Conservation (phyloP, 768 basidiomycete species). For the Tylopilus vinaceipallidus region DNA sequence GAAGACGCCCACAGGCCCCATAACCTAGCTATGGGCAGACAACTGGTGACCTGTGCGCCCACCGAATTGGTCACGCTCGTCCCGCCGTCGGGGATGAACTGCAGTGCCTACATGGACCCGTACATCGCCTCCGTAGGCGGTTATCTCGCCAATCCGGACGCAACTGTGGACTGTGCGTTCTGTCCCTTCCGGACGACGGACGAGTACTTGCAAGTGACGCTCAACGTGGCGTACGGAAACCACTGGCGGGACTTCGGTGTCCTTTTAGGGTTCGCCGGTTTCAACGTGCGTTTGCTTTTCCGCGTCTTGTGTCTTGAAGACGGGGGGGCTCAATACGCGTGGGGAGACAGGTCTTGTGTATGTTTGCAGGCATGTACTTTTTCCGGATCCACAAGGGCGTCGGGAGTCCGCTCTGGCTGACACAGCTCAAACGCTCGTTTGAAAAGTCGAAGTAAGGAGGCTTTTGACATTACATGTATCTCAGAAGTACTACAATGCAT, state of each 20-base stretch:
- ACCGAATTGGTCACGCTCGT: constrained; percentile 52
- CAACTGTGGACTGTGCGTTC: constrained; percentile 52
- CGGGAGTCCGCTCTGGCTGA: constrained; percentile 6
- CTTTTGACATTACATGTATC: too few relatives aligned
- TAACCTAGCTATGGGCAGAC: constrained; percentile 39
- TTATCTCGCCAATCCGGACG: constrained; percentile 54
- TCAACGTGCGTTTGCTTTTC: constrained; percentile 40
- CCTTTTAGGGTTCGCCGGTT: constrained; percentile 25
- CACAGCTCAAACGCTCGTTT: not conserved
- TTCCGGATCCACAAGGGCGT: constrained; percentile 24
- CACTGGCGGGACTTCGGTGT: constrained; percentile 13
- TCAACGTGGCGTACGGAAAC: constrained; percentile 8
- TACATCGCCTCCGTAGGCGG: constrained; percentile 55
- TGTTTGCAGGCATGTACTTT: constrained; percentile 30
- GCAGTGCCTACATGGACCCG: constrained; percentile 46
- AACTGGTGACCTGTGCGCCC: constrained; percentile 45
- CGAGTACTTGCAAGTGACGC: constrained; percentile 25
- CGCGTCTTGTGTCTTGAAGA: too few relatives aligned
- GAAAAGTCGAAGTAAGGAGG: not conserved
- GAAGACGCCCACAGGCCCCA: not conserved
- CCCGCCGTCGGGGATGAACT: constrained; percentile 54
- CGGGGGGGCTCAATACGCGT: not conserved
- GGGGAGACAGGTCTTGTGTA: constrained; percentile 23
- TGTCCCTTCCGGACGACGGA: constrained; percentile 55
- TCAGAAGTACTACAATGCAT: too few relatives aligned